Evolutionary conservation across 768 basidiomycete species (phyloP), one percentile per base, ranked within the genome.

Genomic region (Fomitopsis serialis): DNA sequence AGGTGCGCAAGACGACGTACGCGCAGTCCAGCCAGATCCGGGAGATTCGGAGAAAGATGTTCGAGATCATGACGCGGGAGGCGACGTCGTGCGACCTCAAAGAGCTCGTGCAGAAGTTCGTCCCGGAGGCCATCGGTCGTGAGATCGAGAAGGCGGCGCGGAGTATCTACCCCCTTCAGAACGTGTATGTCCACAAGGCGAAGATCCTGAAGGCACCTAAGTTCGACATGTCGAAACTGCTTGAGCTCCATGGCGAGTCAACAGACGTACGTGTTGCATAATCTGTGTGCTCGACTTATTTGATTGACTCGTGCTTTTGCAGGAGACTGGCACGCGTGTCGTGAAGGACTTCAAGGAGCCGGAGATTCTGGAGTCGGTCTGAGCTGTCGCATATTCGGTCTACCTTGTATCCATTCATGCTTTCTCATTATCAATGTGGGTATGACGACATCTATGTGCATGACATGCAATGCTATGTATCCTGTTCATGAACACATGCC

Each of bases 1-100:
- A 99, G 75, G 97, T 99, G 65, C 90, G 87, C 75, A 98, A 98
- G 81, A 99, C 97, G 53, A 98, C 97, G 32, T 99, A 99, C 72
- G 97, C 97, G 44, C 90, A 98, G 74, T 79, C 93, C 23, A 78
- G 85, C 65, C 97, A 99, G 75, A 84, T 98, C 63, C 85, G 92
- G 61, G 96, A 97, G 80, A 98, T 99, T 71, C 81, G 97, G 71
- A 91, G 91, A 72, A 98, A 98, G 84, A 99, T 99, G 97, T 92
- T 98, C 64, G 97, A 95, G 78, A 93, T 96, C 71, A 94, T 95
- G 86, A 94, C 84, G 53, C 85, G 95, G 59, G 97, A 99, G 76
- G 91, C 94, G 47, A 81, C 90, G 54, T 92, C 86, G 65, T 93
- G 91, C 68, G 97, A 98, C 74, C 75, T 99, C 74, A 98, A 98